A percentile compares a stretch with the other conserved stretches of the same genome.
These are phyloP conservation scores for Mycena galopus DNA, from an alignment of 768 basidiomycete species.

Conservation along the genomic window DNA sequence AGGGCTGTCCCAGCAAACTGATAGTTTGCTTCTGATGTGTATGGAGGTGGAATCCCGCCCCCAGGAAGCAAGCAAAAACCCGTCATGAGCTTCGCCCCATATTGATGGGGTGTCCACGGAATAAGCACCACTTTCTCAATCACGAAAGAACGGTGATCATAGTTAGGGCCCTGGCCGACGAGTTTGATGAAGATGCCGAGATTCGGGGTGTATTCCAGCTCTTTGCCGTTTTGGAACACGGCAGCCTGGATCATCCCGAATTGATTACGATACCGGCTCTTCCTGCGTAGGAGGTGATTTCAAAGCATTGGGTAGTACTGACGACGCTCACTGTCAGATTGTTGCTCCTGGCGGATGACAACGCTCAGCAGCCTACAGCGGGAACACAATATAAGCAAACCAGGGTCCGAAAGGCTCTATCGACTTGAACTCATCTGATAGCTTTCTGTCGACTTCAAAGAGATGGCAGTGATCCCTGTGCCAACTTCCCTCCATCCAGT, in stretches of 20 bases:
- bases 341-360: not conserved
- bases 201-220: not conserved
- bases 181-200: conserved; percentile 1
- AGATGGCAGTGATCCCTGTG: conserved; percentile 3
- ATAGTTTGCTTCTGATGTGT: not conserved
- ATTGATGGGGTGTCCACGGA: too few relatives aligned
- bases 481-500: not conserved
- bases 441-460: conserved; percentile 13
- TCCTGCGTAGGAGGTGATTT: too few relatives aligned
- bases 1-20: not conserved
- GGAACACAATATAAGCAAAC: not conserved
- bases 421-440: not conserved
- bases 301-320: too few relatives aligned
- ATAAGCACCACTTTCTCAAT: too few relatives aligned
- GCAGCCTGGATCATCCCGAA: too few relatives aligned
- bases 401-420: not conserved
- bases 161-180: not conserved
- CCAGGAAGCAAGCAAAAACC: too few relatives aligned
- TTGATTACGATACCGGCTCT: too few relatives aligned
- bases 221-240: not conserved
- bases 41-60: too few relatives aligned
- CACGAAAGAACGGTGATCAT: too few relatives aligned
- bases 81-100: too few relatives aligned
- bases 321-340: not conserved
- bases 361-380: not conserved